phyloP scores from a whole-genome alignment of 148 eudicot species.

The Gaultheria prostrata region DNA sequence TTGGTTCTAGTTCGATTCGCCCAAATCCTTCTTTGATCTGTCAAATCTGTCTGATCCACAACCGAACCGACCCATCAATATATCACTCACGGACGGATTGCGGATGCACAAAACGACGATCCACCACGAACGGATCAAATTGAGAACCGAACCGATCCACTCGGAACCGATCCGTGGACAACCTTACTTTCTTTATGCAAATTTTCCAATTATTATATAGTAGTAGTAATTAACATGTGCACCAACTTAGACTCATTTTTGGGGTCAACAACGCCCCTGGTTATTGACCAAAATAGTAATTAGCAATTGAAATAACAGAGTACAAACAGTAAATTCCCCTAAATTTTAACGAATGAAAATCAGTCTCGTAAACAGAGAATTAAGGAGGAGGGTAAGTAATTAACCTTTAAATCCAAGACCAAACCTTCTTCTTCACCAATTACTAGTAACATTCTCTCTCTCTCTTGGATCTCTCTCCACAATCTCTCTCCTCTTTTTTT shows the following conservation, averaged over 20 bases:
- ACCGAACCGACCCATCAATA: too few species aligned
- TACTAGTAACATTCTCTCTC: neutral
- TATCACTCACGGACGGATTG: too few species aligned
- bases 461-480: neutral
- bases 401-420: neutral
- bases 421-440: constrained; percentile 3
- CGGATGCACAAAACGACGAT: too few species aligned
- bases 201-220: too few species aligned
- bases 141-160: too few species aligned
- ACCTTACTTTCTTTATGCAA: too few species aligned
- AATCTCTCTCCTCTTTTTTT: neutral
- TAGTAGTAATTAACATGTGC: neutral
- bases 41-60: too few species aligned
- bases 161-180: too few species aligned
- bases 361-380: neutral
- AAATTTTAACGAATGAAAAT: neutral
- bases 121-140: too few species aligned
- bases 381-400: neutral
- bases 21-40: too few species aligned
- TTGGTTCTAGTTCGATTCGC: too few species aligned
- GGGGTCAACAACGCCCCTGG: neutral
- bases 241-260: neutral
- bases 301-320: neutral
- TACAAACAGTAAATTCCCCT: neutral
- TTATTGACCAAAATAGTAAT: neutral